Evolutionary conservation across 1,284 basidiomycete genomes (phyloP), one percentile per base, ranked within the genome.

Genomic region (Macrocystidia cucumis): DNA sequence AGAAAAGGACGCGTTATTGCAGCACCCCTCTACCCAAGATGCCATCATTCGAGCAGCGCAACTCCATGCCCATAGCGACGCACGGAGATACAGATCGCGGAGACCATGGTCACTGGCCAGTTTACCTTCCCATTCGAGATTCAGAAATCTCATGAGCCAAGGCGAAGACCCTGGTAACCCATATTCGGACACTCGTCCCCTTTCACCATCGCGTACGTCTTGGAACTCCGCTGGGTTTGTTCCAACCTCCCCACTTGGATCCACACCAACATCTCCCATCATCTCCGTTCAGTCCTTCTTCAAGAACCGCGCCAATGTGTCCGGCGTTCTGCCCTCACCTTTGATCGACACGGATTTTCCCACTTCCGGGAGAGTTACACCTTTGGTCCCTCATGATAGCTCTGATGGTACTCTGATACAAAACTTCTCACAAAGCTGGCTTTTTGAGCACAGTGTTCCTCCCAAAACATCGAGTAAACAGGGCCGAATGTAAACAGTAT

Each of bases 1-100:
- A 45, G 78, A 82, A 50, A 57, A 66, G 27, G 78, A 81, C 39
- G 65, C 67, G 1, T 51, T 77, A 19, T 49, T 79, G 9, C 69
- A 70, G 38, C 63, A 71, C 40, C 67, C 72, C 2, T 54, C 59
- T 4, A 56, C 62, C 9, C 74, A 67, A 57, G 46, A 47, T 25
- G 45, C n/a, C n/a, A 44, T 47, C 23, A 35, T 39, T 9, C 45
- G 47, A 18, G 46, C 51, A n/a, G n/a, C n/a, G n/a, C n/a, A n/a
- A n/a, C n/a, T 14, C 19, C 29, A 37, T 18, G 29, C 35, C 11
- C 29, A 27, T 18, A 29, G 27, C 18, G 37, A 38, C 25, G 31
- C 21, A 19, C 17, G 37, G 14, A 22, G 20, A 35, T 18, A 32
- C 14, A 27, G 31, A 14, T 34, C 20, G 9, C 24, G 32, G 14